Evolutionary conservation across 176 grass and related monocot species (phyloP).

Genomic region (Oryza glaberrima): DNA sequence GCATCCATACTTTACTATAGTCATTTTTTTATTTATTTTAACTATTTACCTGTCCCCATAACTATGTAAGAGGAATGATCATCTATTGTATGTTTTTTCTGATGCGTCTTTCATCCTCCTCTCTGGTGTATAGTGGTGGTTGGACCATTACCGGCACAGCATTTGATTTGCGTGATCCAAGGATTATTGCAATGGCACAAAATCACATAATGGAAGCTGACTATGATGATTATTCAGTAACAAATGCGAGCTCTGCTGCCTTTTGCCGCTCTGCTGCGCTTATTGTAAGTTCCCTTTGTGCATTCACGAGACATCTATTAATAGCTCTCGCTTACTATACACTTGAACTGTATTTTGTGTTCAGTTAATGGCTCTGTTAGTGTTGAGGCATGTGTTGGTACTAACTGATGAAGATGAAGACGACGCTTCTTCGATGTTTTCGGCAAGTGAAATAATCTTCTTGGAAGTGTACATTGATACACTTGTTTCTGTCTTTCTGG

Average conservation of each 20-base stretch:
- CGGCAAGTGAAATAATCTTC: constrained; percentile 54
- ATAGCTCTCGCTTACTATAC: constrained; percentile 22
- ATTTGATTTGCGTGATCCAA: constrained; percentile 67
- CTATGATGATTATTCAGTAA: constrained; percentile 89
- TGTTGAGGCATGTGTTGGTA: constrained; percentile 82
- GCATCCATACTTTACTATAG: constrained; percentile 13
- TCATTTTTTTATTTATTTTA: background rate
- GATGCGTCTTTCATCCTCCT: constrained; percentile 5
- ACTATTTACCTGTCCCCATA: background rate
- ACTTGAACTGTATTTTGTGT: constrained; percentile 16
- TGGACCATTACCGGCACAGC: constrained; percentile 68
- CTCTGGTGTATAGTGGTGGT: constrained; percentile 48
- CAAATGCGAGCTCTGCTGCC: constrained; percentile 68
- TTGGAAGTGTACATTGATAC: constrained; percentile 30
- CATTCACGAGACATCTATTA: background rate
- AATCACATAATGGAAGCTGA: constrained; percentile 84
- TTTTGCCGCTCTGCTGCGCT: constrained; percentile 84
- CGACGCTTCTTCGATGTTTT: constrained; percentile 77
- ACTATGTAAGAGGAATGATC: background rate
- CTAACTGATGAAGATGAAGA: constrained; percentile 87
- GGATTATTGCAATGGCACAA: constrained; percentile 72
- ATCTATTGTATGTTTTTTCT: background rate
- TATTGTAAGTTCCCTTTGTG: constrained; percentile 64
- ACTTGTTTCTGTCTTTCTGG: background rate
- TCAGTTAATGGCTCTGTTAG: constrained; percentile 86